Conservation (phyloP, 2,329 filamentous ascomycete species). For the Pseudocercospora fijiensis region DNA sequence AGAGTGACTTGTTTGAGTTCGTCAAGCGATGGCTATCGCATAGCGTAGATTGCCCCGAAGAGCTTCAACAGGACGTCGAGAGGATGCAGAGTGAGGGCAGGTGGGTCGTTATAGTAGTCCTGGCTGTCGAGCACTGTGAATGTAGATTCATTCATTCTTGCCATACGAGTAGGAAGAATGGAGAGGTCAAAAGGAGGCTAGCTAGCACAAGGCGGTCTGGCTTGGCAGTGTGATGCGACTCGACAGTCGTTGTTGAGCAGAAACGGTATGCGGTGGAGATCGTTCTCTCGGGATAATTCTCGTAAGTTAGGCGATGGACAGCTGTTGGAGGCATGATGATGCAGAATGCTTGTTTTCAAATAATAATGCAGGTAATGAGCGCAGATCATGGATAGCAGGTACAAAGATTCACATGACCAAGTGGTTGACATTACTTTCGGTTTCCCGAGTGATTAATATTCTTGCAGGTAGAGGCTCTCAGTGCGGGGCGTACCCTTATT, state of each 20-base stretch:
- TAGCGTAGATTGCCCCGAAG: neutral
- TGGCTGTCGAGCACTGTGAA: neutral
- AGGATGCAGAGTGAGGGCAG: no score
- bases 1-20: neutral
- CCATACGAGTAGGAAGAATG: neutral
- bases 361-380: neutral
- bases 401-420: no score
- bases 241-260: neutral
- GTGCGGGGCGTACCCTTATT: neutral
- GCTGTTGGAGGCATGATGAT: neutral
- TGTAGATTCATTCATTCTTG: neutral
- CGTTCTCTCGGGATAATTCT: slow-evolving; percentile 1
- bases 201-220: neutral
- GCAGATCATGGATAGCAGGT: neutral
- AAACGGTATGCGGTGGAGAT: neutral
- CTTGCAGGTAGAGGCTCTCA: neutral
- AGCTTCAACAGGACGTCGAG: no score
- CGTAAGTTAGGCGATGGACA: neutral
- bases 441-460: neutral
- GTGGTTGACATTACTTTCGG: no score
- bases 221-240: neutral
- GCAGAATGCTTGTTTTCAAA: neutral
- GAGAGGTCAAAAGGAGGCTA: neutral
- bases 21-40: neutral
- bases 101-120: neutral